Conservation (phyloP, 202 grass and related monocot species). For the Schoenoplectus triqueter region DNA sequence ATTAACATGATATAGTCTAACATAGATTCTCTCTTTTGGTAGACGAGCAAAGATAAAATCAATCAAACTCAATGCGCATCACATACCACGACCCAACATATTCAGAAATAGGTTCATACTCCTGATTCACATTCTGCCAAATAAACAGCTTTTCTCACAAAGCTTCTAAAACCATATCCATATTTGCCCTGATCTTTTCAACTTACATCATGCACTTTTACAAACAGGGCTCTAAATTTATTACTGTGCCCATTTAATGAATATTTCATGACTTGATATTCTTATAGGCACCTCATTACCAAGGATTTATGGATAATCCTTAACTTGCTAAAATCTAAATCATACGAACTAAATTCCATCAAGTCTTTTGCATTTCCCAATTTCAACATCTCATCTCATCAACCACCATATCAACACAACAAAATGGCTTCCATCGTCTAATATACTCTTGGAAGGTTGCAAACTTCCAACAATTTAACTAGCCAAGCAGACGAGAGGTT, state of each 20-base stretch:
- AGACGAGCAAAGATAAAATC: not conserved
- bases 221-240: not conserved
- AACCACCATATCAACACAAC: not conserved
- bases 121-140: not conserved
- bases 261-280: not conserved
- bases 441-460: not conserved
- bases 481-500: not conserved
- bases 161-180: slow-evolving; percentile 9
- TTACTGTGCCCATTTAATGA: not conserved
- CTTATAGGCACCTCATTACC: not conserved
- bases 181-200: not conserved
- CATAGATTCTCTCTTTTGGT: slow-evolving; percentile 16
- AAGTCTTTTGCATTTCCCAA: not conserved
- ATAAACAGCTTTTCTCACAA: not conserved
- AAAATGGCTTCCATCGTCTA: not conserved
- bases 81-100: slow-evolving; percentile 5
- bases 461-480: slow-evolving; percentile 16
- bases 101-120: not conserved
- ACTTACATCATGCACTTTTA: not conserved
- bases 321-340: slow-evolving; percentile 8
- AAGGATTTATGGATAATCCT: slow-evolving; percentile 5
- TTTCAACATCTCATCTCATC: slow-evolving; percentile 7
- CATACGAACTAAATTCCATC: not conserved
- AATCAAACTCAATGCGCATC: not conserved
- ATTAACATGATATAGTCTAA: slow-evolving; percentile 19